Base-by-base conservation (phyloP, 2,329 filamentous ascomycete species). In the Aspergillus fumigatiaffinis region DNA sequence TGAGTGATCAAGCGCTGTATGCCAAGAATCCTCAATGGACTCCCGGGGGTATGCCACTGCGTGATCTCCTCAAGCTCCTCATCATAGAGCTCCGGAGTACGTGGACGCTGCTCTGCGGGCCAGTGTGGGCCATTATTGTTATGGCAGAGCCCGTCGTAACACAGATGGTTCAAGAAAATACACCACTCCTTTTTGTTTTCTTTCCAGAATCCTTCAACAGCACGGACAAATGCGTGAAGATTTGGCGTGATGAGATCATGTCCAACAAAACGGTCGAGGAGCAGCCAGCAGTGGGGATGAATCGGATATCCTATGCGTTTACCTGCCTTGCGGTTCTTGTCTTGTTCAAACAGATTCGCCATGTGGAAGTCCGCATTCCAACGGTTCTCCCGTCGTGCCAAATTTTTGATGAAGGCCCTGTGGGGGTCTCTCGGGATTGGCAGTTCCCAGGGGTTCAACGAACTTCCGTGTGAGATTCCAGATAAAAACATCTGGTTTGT, bases 221-320 rank as follows among this genome's bases (percentile, higher is more conserved):
- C 23, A 2, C 5, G 28, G 7, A 23, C 8, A 14, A 53, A 53
- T n/a, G 23, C 5, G 4, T 35, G 32, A 14, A 63, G 51, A 47
- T 63, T 52, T 35, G 49, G 25, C 44, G 54, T n/a, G 10, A 63
- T 25, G 20, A 56, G 12, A 25, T 23, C 52, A 35, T 60, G 56
- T n/a, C 63, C 57, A 23, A 63, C 58, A 20, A 63, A 35, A 12
- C 58, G 61, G 42, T 50, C 57, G n/a, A 62, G 32, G 10, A 64
- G 57, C 48, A 63, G 14, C 61, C 63, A 65, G 53, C 59, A 65
- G 53, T 60, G 61, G 10, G 52, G 51, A 46, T 65, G 61, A 17
- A 63, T 54, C 2, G 25, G 4, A 51, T 62, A 62, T 17, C 57
- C 63, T 20, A 65, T 51, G 23, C 48, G 51, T 26, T 52, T n/a